Evolutionary conservation across 148 eudicot genomes (phyloP).

Genomic region (Silene conica): DNA sequence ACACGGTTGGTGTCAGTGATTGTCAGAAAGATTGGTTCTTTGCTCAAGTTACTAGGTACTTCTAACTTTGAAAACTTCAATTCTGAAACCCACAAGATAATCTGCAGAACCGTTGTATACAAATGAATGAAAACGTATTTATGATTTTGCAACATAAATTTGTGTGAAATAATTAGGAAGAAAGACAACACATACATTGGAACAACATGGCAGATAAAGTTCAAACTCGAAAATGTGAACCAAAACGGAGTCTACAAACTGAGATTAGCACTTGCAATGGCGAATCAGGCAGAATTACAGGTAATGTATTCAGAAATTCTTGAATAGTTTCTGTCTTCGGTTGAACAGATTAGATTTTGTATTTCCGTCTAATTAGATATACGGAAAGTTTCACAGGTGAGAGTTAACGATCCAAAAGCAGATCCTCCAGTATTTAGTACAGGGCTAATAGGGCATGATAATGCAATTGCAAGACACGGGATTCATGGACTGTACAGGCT

Average conservation of each 20-base stretch:
- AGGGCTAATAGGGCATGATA: constrained; percentile 64
- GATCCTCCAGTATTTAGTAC: constrained; percentile 54
- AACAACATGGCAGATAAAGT: constrained; percentile 72
- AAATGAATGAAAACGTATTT: neutral
- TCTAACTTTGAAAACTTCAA: neutral
- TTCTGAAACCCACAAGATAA: neutral
- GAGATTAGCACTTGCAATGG: constrained; percentile 67
- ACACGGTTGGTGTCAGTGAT: constrained; percentile 61
- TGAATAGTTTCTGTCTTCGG: neutral
- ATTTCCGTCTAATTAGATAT: no score
- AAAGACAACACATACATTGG: constrained; percentile 38
- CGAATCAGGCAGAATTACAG: constrained; percentile 46
- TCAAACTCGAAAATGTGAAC: constrained; percentile 34
- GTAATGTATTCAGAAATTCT: constrained; percentile 21
- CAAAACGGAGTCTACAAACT: constrained; percentile 41
- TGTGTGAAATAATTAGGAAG: constrained; percentile 33
- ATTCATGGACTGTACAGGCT: constrained; percentile 78
- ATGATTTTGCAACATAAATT: neutral
- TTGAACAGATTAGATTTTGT: neutral
- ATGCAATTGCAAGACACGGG: constrained; percentile 84
- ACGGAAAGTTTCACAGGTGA: constrained; percentile 37
- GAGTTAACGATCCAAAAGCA: constrained; percentile 47
- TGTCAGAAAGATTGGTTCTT: constrained; percentile 79
- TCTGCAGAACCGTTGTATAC: no score
- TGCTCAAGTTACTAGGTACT: constrained; percentile 76